Percentiles rank a stretch among this genome's conserved stretches.
Evolutionary conservation across 768 basidiomycete species (phyloP).

Genomic region (Serendipita vermifera): DNA sequence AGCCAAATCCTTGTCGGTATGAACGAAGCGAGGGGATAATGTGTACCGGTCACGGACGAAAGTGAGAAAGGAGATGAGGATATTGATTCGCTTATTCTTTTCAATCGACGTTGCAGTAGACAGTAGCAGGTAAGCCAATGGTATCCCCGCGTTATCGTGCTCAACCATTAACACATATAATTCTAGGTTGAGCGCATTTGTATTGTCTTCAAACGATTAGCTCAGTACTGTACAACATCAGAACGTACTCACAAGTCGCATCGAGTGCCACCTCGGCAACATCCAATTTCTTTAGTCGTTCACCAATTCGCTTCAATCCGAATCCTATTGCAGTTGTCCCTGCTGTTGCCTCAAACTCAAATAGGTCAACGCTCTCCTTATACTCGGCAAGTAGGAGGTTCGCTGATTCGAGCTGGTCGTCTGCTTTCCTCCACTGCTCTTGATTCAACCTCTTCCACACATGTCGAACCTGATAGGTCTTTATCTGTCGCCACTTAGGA

Average conservation of each 20-base stretch:
- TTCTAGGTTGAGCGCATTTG: background rate
- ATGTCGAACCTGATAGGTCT: background rate
- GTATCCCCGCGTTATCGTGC: background rate
- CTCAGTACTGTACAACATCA: no score
- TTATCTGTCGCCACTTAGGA: background rate
- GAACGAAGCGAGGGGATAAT: background rate
- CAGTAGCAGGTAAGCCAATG: background rate
- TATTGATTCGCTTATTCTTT: background rate
- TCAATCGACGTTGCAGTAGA: background rate
- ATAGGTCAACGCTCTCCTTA: background rate
- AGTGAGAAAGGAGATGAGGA: background rate
- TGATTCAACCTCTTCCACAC: no score
- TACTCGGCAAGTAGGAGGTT: background rate
- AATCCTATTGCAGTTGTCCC: background rate
- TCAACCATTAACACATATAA: background rate
- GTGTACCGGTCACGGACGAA: no score
- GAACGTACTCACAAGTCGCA: background rate
- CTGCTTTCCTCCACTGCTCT: background rate
- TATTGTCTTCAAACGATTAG: background rate
- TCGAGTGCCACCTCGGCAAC: conserved; percentile 1
- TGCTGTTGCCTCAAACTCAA: background rate
- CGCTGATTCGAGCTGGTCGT: conserved; percentile 1
- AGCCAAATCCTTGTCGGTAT: conserved; percentile 11
- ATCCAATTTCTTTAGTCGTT: background rate
- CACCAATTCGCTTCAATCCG: background rate